phyloP scores from a whole-genome alignment of 352 stramenopile genomes.

The Globisporangium spiculum region DNA sequence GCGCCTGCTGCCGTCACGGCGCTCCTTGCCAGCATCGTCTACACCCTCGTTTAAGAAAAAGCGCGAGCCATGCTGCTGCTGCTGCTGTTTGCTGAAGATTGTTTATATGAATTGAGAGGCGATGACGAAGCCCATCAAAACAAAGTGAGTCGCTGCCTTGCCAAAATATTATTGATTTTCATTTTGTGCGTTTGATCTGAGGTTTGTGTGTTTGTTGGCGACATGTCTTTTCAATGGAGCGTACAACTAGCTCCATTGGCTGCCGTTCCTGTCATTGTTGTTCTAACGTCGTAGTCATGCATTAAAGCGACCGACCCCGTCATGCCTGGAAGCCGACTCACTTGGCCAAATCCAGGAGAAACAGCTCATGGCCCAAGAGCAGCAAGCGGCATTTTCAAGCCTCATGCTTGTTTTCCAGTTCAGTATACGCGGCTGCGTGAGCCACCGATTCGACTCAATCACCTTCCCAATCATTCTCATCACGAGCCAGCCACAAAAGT shows the following conservation, averaged over 20 bases:
- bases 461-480: constrained; percentile 4
- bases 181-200: background rate
- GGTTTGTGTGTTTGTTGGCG: background rate
- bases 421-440: background rate
- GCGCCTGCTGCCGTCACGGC: constrained; percentile 6
- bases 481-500: background rate
- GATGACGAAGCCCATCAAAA: background rate
- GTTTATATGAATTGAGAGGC: background rate
- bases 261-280: background rate
- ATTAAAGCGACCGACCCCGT: background rate
- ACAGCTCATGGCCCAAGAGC: background rate
- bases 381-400: background rate
- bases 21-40: constrained; percentile 8
- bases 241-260: too few relatives aligned
- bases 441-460: background rate
- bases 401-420: background rate
- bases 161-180: constrained; percentile 12
- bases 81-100: background rate
- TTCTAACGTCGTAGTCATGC: background rate
- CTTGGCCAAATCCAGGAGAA: background rate
- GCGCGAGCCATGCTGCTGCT: background rate
- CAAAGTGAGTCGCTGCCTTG: background rate
- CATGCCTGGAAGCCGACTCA: background rate
- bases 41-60: constrained; percentile 14
- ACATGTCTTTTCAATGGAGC: background rate